Base-by-base conservation (phyloP, 129 eudicot genomes). In the Centella asiatica region DNA sequence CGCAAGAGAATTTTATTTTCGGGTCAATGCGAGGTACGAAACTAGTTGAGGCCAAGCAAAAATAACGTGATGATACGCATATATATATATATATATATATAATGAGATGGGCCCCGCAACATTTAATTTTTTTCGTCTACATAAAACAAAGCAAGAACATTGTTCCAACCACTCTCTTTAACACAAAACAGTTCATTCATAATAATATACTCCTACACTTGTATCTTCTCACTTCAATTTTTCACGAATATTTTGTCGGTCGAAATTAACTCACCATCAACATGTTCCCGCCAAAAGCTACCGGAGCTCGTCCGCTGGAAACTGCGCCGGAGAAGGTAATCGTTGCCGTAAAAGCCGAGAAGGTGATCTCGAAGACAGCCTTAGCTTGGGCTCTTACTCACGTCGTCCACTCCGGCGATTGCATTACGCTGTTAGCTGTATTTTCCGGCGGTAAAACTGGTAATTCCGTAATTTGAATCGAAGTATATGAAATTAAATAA, bases 301-400 rank as follows among this genome's bases (percentile, higher is more conserved):
- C 54, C 18, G 22, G 44, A 29, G 17, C 69, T 29, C 31, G 67
- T 23, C 29, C 55, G 51, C 26, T 44, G 59, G 59, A 20, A 47
- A 13, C 46, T 57, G 22, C 77, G 73, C 26, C 79, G 39, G 86
- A 64, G 69, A 71, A 73, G 46, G 88, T 86, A 60, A 82, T 86
- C 57, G 95, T 90, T 22, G 95, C 98, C 34, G 83, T 90, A 45
- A 81, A 77, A 55, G 95, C 90, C 0, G 94, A 86, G 74, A 79
- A 80, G 72, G 69, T 71, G 12, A 74, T 90, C 72, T 79, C 94
- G 2, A 86, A 81, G 65, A 53, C 75, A 18, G 85, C 94, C 37
- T 60, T 90, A 33, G 76, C 94, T 49, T 90, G 98, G 98, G 87
- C 98, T 42, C 81, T 90, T 5, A 75, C 83, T 53, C 94, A 90